Evolutionary conservation across 2,329 filamentous ascomycete genomes (phyloP).

Genomic region (Clarireedia homoeocarpa): DNA sequence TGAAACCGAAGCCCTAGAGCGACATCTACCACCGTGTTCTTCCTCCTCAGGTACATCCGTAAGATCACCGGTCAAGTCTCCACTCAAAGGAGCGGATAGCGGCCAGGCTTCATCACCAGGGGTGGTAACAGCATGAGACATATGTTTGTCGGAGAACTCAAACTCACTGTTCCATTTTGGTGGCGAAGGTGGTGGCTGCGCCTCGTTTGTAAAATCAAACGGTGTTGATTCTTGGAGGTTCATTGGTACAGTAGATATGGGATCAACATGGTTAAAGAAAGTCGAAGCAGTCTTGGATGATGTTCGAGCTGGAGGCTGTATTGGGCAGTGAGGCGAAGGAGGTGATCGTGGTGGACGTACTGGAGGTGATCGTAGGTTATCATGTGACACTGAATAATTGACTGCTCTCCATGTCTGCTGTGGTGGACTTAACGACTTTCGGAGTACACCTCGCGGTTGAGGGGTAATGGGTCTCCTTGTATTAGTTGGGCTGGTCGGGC

Average conservation of each 20-base stretch:
- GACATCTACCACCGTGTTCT: slow-evolving; percentile 23
- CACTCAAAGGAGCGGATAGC: slow-evolving; percentile 27
- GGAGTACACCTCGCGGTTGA: slow-evolving; percentile 8
- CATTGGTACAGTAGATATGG: slow-evolving; percentile 28
- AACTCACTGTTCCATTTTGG: slow-evolving; percentile 25
- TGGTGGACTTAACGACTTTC: neutral
- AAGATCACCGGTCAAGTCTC: slow-evolving; percentile 32
- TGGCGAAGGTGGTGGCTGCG: slow-evolving; percentile 14
- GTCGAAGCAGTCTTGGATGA: slow-evolving; percentile 46
- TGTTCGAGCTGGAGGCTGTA: slow-evolving; percentile 43
- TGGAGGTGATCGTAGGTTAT: slow-evolving; percentile 31
- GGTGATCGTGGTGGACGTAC: slow-evolving; percentile 44
- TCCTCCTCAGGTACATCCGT: slow-evolving; percentile 58
- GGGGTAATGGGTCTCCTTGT: slow-evolving; percentile 10
- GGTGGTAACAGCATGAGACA: slow-evolving; percentile 36
- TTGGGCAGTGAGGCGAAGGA: slow-evolving; percentile 32
- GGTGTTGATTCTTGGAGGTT: slow-evolving; percentile 40
- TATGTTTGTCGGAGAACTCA: slow-evolving; percentile 17
- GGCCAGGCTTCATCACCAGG: slow-evolving; percentile 39
- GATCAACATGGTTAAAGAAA: slow-evolving; percentile 48
- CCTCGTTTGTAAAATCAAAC: slow-evolving; percentile 26
- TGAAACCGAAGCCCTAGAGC: slow-evolving; percentile 20
- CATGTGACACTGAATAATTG: slow-evolving; percentile 29
- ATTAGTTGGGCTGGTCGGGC: slow-evolving; percentile 13
- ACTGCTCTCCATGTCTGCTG: slow-evolving; percentile 28